Conservation (phyloP, 2,329 filamentous ascomycete genomes). For the Byssochlamys sp. region DNA sequence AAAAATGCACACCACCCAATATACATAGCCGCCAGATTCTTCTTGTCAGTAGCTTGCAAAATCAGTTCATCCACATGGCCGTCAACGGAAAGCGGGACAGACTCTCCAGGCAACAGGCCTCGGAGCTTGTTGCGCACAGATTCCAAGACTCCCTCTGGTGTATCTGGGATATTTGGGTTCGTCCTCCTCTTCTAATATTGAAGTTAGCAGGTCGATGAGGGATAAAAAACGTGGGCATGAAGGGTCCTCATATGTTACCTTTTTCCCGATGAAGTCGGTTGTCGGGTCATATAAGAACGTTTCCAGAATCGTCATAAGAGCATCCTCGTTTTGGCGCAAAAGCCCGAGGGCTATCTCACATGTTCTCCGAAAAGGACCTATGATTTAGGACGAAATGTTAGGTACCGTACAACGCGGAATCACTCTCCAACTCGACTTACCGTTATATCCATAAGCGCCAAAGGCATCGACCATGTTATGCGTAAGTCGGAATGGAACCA, state of each 20-base stretch:
- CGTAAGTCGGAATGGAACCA: conserved; percentile 89
- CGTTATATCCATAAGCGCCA: conserved; percentile 87
- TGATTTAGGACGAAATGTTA: neutral
- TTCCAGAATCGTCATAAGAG: conserved; percentile 91
- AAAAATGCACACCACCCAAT: conserved; percentile 81
- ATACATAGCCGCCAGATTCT: conserved; percentile 84
- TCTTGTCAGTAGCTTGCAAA: conserved; percentile 68
- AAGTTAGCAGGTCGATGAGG: neutral
- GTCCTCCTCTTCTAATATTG: conserved; percentile 39
- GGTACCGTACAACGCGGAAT: neutral
- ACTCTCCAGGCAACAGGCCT: conserved; percentile 75
- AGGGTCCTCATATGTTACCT: conserved; percentile 27
- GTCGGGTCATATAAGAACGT: conserved; percentile 96
- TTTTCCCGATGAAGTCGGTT: conserved; percentile 76
- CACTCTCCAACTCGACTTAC: conserved; percentile 17
- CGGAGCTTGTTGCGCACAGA: conserved; percentile 78
- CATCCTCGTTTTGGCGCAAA: conserved; percentile 84
- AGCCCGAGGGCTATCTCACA: conserved; percentile 80
- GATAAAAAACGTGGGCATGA: neutral
- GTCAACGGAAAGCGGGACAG: conserved; percentile 85
- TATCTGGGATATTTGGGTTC: conserved; percentile 49
- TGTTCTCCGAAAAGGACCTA: conserved; percentile 73
- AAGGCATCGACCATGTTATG: conserved; percentile 99
- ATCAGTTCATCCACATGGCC: conserved; percentile 96
- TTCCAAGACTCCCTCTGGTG: conserved; percentile 72